phyloP scores from a whole-genome alignment of 2,329 filamentous ascomycete genomes.

The Penicillium occitanis region DNA sequence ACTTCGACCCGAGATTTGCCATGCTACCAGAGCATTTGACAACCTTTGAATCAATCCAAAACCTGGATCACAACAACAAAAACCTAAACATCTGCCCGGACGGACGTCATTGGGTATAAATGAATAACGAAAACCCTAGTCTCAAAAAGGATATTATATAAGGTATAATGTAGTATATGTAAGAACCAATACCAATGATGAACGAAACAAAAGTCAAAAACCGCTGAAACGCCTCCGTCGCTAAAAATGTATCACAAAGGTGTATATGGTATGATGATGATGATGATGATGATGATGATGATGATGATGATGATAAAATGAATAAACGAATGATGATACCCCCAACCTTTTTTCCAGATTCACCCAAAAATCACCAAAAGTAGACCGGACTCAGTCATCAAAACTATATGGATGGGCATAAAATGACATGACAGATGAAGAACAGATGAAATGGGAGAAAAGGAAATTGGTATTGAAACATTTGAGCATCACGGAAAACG shows the following conservation, averaged over 20 bases:
- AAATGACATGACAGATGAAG: neutral
- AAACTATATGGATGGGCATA: neutral
- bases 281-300: neutral
- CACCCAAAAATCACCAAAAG: neutral
- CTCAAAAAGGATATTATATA: neutral
- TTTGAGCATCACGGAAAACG: neutral
- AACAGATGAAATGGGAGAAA: neutral
- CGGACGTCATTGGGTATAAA: too few species aligned
- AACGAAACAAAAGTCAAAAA: neutral
- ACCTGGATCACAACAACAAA: too few species aligned
- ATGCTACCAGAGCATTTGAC: too few species aligned
- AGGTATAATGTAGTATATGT: neutral
- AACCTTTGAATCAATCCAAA: too few species aligned
- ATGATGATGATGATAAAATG: neutral
- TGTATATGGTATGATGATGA: conserved; percentile 1
- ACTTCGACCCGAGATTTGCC: too few species aligned
- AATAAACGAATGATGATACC: neutral
- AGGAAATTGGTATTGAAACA: neutral
- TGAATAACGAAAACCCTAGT: neutral
- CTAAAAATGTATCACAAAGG: conserved; percentile 8
- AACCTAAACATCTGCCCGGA: too few species aligned
- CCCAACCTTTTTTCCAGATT: neutral
- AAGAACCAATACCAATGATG: neutral
- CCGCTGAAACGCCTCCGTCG: conserved; percentile 8
- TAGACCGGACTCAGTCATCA: conserved; percentile 1